These are phyloP conservation scores for Sarocladium oryzae DNA, from an alignment of 2,329 filamentous ascomycete species.

Conservation along the genomic window DNA sequence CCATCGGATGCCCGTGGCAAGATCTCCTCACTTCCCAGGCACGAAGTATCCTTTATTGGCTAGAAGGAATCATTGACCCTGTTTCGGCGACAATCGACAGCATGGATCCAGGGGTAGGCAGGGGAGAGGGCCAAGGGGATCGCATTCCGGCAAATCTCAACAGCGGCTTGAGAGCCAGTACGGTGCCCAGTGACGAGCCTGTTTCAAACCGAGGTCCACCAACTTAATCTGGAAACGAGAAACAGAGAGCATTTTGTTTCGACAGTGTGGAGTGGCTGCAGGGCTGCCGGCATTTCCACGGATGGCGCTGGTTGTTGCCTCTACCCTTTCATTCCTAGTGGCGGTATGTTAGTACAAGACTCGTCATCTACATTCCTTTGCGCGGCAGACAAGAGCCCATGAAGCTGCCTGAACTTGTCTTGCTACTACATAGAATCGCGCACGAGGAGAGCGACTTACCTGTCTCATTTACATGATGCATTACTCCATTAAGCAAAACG, in stretches of 20 bases:
- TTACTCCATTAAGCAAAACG: neutral
- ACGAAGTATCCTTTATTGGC: neutral
- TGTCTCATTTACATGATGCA: constrained; percentile 4
- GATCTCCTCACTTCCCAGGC: neutral
- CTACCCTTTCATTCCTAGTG: neutral
- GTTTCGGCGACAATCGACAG: neutral
- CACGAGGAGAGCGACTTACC: neutral
- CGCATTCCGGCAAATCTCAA: constrained; percentile 2
- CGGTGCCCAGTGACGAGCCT: neutral
- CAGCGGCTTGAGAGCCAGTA: neutral
- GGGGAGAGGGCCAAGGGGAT: neutral
- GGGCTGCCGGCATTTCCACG: neutral
- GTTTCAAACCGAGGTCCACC: constrained; percentile 2
- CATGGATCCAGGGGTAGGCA: neutral
- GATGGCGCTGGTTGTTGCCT: neutral
- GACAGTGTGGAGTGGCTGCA: neutral
- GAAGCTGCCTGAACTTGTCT: neutral
- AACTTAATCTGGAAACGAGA: neutral
- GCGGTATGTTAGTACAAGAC: neutral
- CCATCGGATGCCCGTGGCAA: neutral
- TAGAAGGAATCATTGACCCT: neutral
- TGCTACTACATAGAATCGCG: neutral
- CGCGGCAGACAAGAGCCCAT: neutral
- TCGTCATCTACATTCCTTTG: constrained; percentile 6
- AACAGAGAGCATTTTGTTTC: neutral